Percentiles rank a stretch among this genome's conserved stretches.
These are phyloP conservation scores for Orbilia quercus DNA, from an alignment of 2,329 filamentous ascomycete genomes.

Conservation along the genomic window DNA sequence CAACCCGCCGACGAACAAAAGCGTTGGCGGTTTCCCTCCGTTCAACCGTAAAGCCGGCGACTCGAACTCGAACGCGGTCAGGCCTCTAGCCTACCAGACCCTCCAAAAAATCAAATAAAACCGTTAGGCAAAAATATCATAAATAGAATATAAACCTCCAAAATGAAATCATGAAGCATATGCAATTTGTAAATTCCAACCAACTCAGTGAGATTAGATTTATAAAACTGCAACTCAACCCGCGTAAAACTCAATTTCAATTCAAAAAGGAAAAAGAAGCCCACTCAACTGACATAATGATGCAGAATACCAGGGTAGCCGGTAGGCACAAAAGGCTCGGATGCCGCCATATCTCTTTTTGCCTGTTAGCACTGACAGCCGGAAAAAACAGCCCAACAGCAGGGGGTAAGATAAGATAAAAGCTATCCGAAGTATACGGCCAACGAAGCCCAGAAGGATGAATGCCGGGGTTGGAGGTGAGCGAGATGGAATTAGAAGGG, in stretches of 20 bases:
- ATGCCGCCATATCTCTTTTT: conserved; percentile 36
- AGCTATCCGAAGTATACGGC: neutral
- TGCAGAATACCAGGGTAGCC: conserved; percentile 57
- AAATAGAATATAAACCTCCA: conserved; percentile 3
- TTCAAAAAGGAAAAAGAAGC: neutral
- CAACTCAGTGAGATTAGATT: too few relatives aligned
- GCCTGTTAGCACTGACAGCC: neutral
- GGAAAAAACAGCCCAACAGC: neutral
- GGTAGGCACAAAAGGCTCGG: conserved; percentile 45
- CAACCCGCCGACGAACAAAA: conserved; percentile 77
- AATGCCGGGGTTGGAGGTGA: neutral
- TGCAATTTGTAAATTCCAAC: too few relatives aligned
- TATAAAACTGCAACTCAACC: too few relatives aligned
- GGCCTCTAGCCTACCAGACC: conserved; percentile 58
- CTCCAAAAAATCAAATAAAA: neutral
- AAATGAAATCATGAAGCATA: too few relatives aligned
- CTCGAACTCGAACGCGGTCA: conserved; percentile 58
- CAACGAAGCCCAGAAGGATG: too few relatives aligned
- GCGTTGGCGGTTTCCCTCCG: conserved; percentile 53
- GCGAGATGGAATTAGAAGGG: neutral
- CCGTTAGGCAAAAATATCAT: neutral
- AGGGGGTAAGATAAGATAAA: neutral
- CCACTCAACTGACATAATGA: conserved; percentile 55
- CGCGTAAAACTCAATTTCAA: too few relatives aligned
- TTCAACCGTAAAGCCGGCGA: conserved; percentile 29